Evolutionary conservation across 129 eudicot genomes (phyloP).

Genomic region (Lactuca saligna): DNA sequence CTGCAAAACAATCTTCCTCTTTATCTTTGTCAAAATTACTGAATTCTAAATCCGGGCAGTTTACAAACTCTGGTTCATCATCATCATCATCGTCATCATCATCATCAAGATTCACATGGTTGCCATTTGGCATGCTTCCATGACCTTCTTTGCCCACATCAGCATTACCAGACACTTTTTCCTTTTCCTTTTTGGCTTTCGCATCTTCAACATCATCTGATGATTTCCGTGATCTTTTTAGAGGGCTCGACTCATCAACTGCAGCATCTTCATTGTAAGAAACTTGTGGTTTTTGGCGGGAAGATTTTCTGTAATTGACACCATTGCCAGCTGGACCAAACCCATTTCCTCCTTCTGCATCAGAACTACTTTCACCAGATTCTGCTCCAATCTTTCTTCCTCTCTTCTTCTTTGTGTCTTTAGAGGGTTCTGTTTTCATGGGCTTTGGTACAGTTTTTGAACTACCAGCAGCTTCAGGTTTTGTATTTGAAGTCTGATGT

Average conservation of each 20-base stretch:
- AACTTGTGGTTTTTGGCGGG: slow-evolving; percentile 48
- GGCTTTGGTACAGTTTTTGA: slow-evolving; percentile 23
- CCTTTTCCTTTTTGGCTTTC: slow-evolving; percentile 14
- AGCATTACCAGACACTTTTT: slow-evolving; percentile 18
- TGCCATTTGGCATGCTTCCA: slow-evolving; percentile 25
- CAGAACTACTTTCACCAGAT: slow-evolving; percentile 47
- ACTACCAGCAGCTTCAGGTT: slow-evolving; percentile 27
- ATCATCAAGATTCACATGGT: neutral
- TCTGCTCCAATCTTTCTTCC: slow-evolving; percentile 43
- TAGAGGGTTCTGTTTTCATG: slow-evolving; percentile 24
- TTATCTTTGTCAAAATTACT: slow-evolving; percentile 58
- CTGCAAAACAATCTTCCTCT: slow-evolving; percentile 53
- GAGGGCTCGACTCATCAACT: slow-evolving; percentile 40
- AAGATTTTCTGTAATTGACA: slow-evolving; percentile 39
- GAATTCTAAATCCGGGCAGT: slow-evolving; percentile 64
- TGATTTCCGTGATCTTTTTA: slow-evolving; percentile 38
- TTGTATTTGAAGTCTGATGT: slow-evolving; percentile 22
- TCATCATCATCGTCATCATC: slow-evolving; percentile 11
- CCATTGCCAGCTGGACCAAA: slow-evolving; percentile 22
- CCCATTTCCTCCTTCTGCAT: slow-evolving; percentile 26
- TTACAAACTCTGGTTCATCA: slow-evolving; percentile 27
- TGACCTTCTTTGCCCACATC: slow-evolving; percentile 19
- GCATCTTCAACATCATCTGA: slow-evolving; percentile 21
- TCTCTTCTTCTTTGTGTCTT: slow-evolving; percentile 45
- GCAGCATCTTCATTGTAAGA: slow-evolving; percentile 47